phyloP scores from a whole-genome alignment of 1,139 yeast genomes.

The Arxiozyma bovina region DNA sequence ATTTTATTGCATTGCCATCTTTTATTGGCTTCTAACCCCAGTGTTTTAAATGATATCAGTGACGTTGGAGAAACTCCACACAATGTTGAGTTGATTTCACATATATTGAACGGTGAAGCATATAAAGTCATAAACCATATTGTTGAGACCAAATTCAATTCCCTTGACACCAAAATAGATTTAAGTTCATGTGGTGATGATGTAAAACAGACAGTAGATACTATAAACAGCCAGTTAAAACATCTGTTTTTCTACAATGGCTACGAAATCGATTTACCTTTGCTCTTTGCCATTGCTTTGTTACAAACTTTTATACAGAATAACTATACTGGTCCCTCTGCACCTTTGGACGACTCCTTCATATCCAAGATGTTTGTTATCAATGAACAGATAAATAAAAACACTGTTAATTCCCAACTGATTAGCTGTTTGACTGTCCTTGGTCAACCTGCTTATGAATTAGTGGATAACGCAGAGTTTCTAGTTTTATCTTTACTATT shows the following conservation, averaged over 20 bases:
- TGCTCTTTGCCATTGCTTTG: slow-evolving; percentile 43
- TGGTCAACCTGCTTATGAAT: slow-evolving; percentile 59
- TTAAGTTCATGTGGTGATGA: background rate
- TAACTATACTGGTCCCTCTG: slow-evolving; percentile 78
- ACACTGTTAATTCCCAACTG: slow-evolving; percentile 25
- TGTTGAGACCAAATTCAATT: background rate
- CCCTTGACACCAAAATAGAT: background rate
- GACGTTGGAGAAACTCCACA: slow-evolving; percentile 4
- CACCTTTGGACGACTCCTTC: slow-evolving; percentile 33
- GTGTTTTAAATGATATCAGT: slow-evolving; percentile 4
- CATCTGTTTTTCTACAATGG: background rate
- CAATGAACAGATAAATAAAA: slow-evolving; percentile 5
- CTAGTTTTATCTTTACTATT: slow-evolving; percentile 42
- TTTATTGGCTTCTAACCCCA: slow-evolving; percentile 16
- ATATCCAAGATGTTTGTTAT: background rate
- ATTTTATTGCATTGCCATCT: slow-evolving; percentile 19
- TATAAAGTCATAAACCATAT: slow-evolving; percentile 15
- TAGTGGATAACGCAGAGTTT: slow-evolving; percentile 47
- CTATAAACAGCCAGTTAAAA: background rate
- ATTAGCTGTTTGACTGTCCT: slow-evolving; percentile 40
- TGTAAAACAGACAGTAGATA: background rate
- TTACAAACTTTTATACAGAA: slow-evolving; percentile 65
- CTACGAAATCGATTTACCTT: slow-evolving; percentile 5
- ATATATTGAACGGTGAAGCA: slow-evolving; percentile 22
- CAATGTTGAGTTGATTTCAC: slow-evolving; percentile 8